Base-by-base conservation (phyloP, 1,139 yeast genomes). In the Saccharomyces pastorianus region DNA sequence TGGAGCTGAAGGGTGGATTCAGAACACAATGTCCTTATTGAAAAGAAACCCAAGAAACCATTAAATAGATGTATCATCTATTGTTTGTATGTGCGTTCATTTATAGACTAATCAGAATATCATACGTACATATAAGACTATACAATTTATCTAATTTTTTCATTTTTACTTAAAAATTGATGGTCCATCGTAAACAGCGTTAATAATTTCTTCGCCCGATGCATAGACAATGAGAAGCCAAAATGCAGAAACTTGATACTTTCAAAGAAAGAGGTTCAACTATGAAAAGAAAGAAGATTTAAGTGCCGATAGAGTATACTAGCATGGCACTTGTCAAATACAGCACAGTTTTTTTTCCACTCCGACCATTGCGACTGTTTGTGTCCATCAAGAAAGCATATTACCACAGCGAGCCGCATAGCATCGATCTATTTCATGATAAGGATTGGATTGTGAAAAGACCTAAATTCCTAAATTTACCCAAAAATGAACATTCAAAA, bases 1-100 rank as follows among this genome's bases (percentile, higher is more conserved):
- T 4, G 96, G 96, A 3, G 91, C 95, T 1, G 90, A 85, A 55
- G 88, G 90, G 0, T 91, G 96, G 96, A 86, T 89, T 8, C 91
- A 85, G 63, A 84, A 83, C 63, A 79, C 88, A 13, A 78, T 86
- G 81, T 76, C 80, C 4, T 72, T 88, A 63, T 81, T 83, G 79
- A 83, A 65, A 50, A 61, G 61, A 38, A 61, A 60, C 26, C 70
- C 70, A 48, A 62, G 70, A 53, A 59, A 59, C 26, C 71, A 67
- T 54, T 67, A 50, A 57, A 11, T 27, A 20, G n/a, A 9, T 14
- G 23, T 20, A 8, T 9, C n/a, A 23, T 17, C 17, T 14, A 46
- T 14, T 13, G 3, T 23, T 13, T 25, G 20, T 46, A 46, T 46
- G 23, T 17, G 7, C 23, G 23, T 46, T 27, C 48, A 25, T 20